phyloP scores from a whole-genome alignment of 2,329 filamentous ascomycete genomes.

The Penicillium sp. region DNA sequence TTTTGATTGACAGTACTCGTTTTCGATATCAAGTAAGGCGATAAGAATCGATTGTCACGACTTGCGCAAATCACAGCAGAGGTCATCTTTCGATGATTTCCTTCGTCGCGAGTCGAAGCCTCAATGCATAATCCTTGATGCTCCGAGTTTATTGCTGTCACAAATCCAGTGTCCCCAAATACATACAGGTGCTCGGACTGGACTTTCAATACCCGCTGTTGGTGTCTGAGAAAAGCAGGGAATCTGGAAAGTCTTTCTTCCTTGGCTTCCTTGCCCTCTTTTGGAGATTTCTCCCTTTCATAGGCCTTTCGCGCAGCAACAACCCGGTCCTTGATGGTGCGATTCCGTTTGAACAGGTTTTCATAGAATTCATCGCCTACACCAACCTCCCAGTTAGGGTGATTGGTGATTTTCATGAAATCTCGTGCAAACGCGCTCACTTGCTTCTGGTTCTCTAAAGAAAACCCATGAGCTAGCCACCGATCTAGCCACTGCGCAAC shows the following conservation, averaged over 20 bases:
- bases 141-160: background rate
- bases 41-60: background rate
- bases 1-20: background rate
- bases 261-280: background rate
- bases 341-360: background rate
- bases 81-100: background rate
- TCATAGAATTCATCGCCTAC: background rate
- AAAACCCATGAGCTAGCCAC: background rate
- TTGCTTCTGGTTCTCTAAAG: background rate
- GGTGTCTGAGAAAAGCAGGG: background rate
- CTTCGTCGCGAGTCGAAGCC: background rate
- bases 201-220: background rate
- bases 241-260: background rate
- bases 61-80: constrained; percentile 1
- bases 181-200: background rate
- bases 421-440: background rate
- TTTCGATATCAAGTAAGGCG: background rate
- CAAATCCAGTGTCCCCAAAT: background rate
- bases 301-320: background rate
- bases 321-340: background rate
- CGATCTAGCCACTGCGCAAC: background rate
- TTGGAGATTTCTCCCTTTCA: background rate
- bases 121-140: background rate
- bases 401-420: background rate
- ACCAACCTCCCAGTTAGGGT: background rate